Conservation (phyloP, 208 protist species). For the Acanthamoeba royreba region DNA sequence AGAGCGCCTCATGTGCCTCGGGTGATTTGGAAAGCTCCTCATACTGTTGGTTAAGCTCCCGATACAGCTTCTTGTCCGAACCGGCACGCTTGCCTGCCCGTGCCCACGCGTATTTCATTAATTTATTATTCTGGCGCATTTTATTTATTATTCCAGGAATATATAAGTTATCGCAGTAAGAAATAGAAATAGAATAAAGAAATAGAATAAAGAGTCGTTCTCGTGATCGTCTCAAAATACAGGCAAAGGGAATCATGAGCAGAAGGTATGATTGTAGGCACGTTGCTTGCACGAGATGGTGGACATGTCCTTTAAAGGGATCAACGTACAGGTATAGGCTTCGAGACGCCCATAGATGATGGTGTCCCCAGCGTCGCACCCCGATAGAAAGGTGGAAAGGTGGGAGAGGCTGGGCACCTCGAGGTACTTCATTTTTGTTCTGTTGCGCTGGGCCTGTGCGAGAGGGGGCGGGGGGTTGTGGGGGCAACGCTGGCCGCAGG, state of each 20-base stretch:
- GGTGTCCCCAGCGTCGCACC: neutral
- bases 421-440: slow-evolving; percentile 6
- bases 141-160: neutral
- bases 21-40: slow-evolving; percentile 31
- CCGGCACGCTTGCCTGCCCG: neutral
- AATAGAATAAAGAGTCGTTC: neutral
- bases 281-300: too few relatives aligned
- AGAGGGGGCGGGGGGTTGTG: too few relatives aligned
- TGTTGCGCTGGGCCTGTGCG: too few relatives aligned
- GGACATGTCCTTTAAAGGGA: too few relatives aligned
- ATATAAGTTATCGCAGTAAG: neutral
- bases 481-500: too few relatives aligned
- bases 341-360: neutral
- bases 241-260: neutral
- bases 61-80: slow-evolving; percentile 38
- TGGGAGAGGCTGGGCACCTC: neutral
- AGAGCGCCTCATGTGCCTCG: neutral
- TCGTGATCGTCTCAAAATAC: too few relatives aligned
- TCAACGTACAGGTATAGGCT: neutral
- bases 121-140: too few relatives aligned
- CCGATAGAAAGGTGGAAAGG: neutral
- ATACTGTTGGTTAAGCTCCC: slow-evolving; percentile 15
- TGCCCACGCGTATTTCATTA: too few relatives aligned
- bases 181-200: neutral
- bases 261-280: too few relatives aligned